Evolutionary conservation across 2,329 filamentous ascomycete species (phyloP).

Genomic region (Fusarium kyushuense): DNA sequence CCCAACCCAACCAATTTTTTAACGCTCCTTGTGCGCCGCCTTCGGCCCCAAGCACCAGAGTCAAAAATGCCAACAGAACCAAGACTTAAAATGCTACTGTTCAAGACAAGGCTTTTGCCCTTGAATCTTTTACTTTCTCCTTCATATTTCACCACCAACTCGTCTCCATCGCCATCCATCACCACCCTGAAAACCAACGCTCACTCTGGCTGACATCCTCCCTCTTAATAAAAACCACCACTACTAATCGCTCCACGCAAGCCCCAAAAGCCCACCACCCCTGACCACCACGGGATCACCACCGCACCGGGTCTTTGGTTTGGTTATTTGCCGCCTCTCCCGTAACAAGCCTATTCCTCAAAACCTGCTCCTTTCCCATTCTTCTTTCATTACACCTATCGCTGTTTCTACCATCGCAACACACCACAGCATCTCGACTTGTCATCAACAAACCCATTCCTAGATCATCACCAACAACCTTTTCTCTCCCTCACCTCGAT

Average conservation of each 20-base stretch:
- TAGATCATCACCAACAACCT: conserved; percentile 24
- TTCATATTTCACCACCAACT: conserved; percentile 35
- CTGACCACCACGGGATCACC: conserved; percentile 49
- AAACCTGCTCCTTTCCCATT: conserved; percentile 36
- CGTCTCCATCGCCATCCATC: conserved; percentile 46
- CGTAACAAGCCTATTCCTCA: conserved; percentile 44
- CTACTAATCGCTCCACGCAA: conserved; percentile 47
- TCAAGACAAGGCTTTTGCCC: conserved; percentile 53
- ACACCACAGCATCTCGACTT: conserved; percentile 8
- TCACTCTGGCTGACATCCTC: neutral
- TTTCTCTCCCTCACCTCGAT: conserved; percentile 20
- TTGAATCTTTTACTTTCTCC: conserved; percentile 45
- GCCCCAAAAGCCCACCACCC: conserved; percentile 50
- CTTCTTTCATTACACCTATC: conserved; percentile 21
- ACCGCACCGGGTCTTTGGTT: conserved; percentile 46
- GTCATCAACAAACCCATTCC: conserved; percentile 14
- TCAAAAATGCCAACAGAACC: conserved; percentile 56
- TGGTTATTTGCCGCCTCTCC: conserved; percentile 47
- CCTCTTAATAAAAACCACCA: conserved; percentile 4
- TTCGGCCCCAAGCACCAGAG: conserved; percentile 54
- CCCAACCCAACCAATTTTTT: conserved; percentile 49
- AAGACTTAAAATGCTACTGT: conserved; percentile 52
- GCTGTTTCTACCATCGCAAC: conserved; percentile 23
- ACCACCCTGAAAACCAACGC: conserved; percentile 30
- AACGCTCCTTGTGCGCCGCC: conserved; percentile 55